phyloP scores from a whole-genome alignment of 441 rosid species.

The Biscutella laevigata region DNA sequence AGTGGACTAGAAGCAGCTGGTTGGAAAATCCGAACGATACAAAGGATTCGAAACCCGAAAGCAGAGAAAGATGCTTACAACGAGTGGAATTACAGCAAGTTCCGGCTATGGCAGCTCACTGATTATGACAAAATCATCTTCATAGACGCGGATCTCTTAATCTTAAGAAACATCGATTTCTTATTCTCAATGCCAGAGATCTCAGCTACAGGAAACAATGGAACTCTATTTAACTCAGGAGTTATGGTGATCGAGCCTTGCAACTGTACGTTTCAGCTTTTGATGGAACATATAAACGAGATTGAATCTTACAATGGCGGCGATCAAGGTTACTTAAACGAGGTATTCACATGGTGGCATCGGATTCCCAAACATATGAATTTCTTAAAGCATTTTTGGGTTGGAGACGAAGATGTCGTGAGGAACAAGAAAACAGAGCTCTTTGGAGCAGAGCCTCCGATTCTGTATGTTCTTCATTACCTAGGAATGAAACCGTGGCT shows the following conservation, averaged over 20 bases:
- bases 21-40: constrained; percentile 73
- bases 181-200: constrained; percentile 81
- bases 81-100: constrained; percentile 96
- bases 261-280: constrained; percentile 74
- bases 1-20: constrained; percentile 92
- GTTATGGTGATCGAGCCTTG: constrained; percentile 92
- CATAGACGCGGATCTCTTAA: constrained; percentile 75
- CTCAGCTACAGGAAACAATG: constrained; percentile 84
- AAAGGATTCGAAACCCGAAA: constrained; percentile 85
- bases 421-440: constrained; percentile 58
- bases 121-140: constrained; percentile 82
- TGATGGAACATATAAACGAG: constrained; percentile 83
- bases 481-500: constrained; percentile 85
- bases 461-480: constrained; percentile 76
- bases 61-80: constrained; percentile 93
- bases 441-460: constrained; percentile 71
- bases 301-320: constrained; percentile 90
- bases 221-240: constrained; percentile 73
- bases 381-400: constrained; percentile 85
- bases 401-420: constrained; percentile 68
- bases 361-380: constrained; percentile 79
- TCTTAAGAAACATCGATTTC: constrained; percentile 86
- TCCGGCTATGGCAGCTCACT: constrained; percentile 83
- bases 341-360: constrained; percentile 94
- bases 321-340: constrained; percentile 84